phyloP scores from a whole-genome alignment of 2,329 filamentous ascomycete genomes.

The Xylaria sp. region DNA sequence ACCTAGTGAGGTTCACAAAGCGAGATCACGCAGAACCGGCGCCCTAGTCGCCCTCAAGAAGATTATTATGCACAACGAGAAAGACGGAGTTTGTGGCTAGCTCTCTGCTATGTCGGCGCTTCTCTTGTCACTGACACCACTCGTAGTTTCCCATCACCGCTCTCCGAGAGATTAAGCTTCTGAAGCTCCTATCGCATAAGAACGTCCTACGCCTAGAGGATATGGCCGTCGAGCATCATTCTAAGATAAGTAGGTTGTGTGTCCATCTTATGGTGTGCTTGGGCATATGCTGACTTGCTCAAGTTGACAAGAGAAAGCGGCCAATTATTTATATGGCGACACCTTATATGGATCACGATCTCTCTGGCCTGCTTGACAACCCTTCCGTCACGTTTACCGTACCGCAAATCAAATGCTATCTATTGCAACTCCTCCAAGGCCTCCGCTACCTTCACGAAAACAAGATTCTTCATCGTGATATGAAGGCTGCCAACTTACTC shows the following conservation, averaged over 20 bases:
- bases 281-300: conserved; percentile 42
- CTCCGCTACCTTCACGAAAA: conserved; percentile 89
- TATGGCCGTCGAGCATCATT: conserved; percentile 88
- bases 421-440: conserved; percentile 91
- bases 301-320: conserved; percentile 82
- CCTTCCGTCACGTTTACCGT: conserved; percentile 87
- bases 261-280: conserved; percentile 10
- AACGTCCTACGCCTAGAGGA: conserved; percentile 91
- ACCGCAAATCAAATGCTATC: conserved; percentile 96
- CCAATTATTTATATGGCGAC: conserved; percentile 98
- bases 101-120: conserved; percentile 5
- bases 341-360: conserved; percentile 98
- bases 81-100: conserved; percentile 78
- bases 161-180: conserved; percentile 94
- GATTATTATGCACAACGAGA: conserved; percentile 99
- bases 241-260: conserved; percentile 46
- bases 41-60: conserved; percentile 91
- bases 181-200: conserved; percentile 92
- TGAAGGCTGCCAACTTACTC: conserved; percentile 97
- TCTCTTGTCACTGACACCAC: conserved; percentile 36
- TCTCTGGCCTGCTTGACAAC: conserved; percentile 97
- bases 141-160: conserved; percentile 93
- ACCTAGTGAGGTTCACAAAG: conserved; percentile 86
- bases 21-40: conserved; percentile 78
- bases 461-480: conserved; percentile 93